phyloP scores from a whole-genome alignment of 2,329 filamentous ascomycete genomes.

The Fonsecaea nubica region DNA sequence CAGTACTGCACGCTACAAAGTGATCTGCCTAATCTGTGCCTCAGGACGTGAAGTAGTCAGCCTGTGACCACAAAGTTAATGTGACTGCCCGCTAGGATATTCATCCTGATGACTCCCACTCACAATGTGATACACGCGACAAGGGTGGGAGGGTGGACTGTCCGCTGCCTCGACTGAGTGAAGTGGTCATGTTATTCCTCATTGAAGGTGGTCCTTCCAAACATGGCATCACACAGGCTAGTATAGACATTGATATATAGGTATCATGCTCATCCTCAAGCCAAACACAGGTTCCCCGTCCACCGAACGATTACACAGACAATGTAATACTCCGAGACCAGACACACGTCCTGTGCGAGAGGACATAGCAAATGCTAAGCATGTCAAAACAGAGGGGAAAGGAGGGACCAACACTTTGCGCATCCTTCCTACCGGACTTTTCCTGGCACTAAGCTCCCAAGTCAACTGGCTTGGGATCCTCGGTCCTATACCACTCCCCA shows the following conservation, averaged over 20 bases:
- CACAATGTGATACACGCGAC: background rate
- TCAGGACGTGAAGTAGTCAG: no score
- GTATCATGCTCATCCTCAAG: background rate
- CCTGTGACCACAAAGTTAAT: no score
- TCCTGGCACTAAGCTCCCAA: background rate
- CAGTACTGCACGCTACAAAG: no score
- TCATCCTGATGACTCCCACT: no score
- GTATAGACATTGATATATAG: background rate
- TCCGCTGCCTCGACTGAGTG: background rate
- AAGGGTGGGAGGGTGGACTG: background rate
- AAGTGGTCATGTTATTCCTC: background rate
- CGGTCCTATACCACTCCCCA: constrained; percentile 78
- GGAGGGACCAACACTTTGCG: background rate
- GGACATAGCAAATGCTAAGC: background rate
- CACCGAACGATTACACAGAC: background rate
- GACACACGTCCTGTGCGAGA: background rate
- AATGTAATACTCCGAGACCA: no score
- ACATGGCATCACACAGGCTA: background rate
- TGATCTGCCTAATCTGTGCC: no score
- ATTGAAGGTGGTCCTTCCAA: background rate
- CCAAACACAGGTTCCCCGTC: background rate
- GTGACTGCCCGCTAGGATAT: no score
- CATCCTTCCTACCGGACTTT: background rate
- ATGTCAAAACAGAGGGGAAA: background rate
- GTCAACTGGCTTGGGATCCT: constrained; percentile 33